Conservation (phyloP, 768 basidiomycete genomes). For the Hydnomerulius pinastri region DNA sequence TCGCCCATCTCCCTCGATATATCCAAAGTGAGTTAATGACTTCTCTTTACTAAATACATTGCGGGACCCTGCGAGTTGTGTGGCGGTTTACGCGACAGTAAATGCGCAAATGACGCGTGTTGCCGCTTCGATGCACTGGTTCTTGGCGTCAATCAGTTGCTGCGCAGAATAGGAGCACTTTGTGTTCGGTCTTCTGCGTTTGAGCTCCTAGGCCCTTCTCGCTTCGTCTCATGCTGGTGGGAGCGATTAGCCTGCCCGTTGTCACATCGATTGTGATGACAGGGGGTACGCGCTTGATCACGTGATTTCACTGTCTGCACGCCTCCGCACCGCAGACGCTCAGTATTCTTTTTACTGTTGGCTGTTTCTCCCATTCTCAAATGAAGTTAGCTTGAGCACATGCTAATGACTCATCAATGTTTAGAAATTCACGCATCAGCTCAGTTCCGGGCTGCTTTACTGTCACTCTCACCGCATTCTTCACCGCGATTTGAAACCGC, state of each 20-base stretch:
- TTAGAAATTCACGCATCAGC: slow-evolving; percentile 96
- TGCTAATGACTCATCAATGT: slow-evolving; percentile 13
- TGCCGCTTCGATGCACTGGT: slow-evolving; percentile 3
- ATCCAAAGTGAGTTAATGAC: slow-evolving; percentile 71
- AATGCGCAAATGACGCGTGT: slow-evolving; percentile 23
- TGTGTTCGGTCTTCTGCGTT: neutral
- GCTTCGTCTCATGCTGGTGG: neutral
- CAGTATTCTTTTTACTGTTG: neutral
- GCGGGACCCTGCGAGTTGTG: neutral
- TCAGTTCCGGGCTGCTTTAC: slow-evolving; percentile 88
- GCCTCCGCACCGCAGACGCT: neutral
- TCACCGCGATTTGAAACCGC: slow-evolving; percentile 96
- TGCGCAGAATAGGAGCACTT: neutral
- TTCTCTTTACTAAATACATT: neutral
- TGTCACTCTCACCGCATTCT: slow-evolving; percentile 95
- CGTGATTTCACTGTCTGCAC: slow-evolving; percentile 26
- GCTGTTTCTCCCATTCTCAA: neutral
- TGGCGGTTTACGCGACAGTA: slow-evolving; percentile 11
- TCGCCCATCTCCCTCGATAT: slow-evolving; percentile 72
- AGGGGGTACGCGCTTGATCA: slow-evolving; percentile 31
- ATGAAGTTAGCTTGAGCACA: neutral
- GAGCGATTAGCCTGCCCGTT: slow-evolving; percentile 10
- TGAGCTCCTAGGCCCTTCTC: neutral
- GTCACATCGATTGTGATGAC: slow-evolving; percentile 23
- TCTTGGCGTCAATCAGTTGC: slow-evolving; percentile 12